phyloP scores from a whole-genome alignment of 2,329 filamentous ascomycete genomes.

The Aureobasidium sp. region DNA sequence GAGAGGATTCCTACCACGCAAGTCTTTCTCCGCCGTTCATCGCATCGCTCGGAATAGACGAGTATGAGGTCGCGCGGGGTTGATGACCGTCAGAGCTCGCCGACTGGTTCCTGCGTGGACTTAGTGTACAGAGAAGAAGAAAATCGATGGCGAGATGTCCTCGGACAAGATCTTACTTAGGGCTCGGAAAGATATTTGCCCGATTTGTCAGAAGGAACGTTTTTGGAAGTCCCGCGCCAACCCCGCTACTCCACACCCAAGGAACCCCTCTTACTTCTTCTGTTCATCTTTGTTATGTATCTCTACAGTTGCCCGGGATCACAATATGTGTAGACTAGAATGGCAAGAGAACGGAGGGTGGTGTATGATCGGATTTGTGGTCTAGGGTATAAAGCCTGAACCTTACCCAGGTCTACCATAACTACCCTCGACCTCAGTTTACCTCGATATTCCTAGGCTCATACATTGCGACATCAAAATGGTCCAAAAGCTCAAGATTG shows the following conservation, averaged over 20 bases:
- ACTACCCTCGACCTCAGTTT: neutral
- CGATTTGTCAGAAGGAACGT: neutral
- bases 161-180: neutral
- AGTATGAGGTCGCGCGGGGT: no score
- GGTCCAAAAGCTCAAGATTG: conserved; percentile 32
- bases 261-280: neutral
- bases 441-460: no score
- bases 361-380: neutral
- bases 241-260: neutral
- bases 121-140: neutral
- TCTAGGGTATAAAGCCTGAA: neutral
- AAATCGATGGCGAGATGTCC: neutral
- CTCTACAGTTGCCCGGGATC: neutral
- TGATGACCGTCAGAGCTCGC: neutral
- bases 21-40: neutral
- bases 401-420: neutral
- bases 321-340: neutral
- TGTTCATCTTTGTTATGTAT: neutral
- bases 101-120: neutral
- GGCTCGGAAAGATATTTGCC: neutral
- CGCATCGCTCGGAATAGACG: neutral
- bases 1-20: neutral
- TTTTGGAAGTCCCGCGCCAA: neutral
- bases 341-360: neutral
- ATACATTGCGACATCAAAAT: neutral